Evolutionary conservation across 495 filamentous ascomycete species (phyloP), one percentile per base, ranked within the genome.

Genomic region (Podospora pseudopauciseta): DNA sequence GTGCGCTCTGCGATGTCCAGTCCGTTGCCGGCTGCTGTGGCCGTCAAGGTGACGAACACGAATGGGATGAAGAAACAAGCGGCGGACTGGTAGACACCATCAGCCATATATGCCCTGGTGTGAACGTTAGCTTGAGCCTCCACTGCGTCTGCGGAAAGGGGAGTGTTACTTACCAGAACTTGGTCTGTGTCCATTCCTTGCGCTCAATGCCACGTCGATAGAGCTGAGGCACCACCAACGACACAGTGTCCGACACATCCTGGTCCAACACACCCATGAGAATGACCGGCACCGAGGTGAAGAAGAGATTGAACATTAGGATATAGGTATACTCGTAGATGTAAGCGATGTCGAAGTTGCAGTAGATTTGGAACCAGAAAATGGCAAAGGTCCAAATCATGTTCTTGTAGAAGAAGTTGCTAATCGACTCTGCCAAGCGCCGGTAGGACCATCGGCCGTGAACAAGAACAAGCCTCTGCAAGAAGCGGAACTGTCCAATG

Each of bases 351-450:
- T 99, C 96, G 76, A 95, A 97, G 78, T 95, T 90, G 85, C 91
- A 92, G 80, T 90, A 98, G 65, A 95, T 90, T 78, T 95, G 94
- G 81, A 92, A 99, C 96, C 95, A 99, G 84, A 98, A 96, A 65
- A 99, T 90, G 27, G 92, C 87, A 73, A 97, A 92, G 18, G 93
- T 97, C 96, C 96, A 99, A 62, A 98, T 90, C 80, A 99, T 89
- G 81, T 97, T 98, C 91, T 99, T 99, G 86, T 99, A 99, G 83
- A 99, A 99, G 86, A 99, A 99, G 76, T 99, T 99, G 74, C 93
- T 92, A 71, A 94, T 97, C 30, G 91, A 91, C 84, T 99, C 96
- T 62, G 88, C 93, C 76, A 98, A 81, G 70, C 96, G 89, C 34
- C 94, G 85, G 79, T 99, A 99, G 49, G 92, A 96, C 92, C 95